phyloP scores from a whole-genome alignment of 371 early-diverging fungal genomes.

The Syncephalastrum contaminatum region DNA sequence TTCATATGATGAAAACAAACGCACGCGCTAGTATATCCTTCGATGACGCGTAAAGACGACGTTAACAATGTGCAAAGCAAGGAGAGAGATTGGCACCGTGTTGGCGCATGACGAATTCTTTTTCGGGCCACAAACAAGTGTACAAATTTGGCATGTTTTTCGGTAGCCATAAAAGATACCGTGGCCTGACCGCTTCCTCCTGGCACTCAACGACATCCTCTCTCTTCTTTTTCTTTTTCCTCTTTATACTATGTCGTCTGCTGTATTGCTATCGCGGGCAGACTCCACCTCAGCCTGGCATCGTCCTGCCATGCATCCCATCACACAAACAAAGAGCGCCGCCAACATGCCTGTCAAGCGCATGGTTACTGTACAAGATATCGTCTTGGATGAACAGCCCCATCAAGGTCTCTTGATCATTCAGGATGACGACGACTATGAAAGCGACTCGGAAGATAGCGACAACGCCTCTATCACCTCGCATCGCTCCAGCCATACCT shows the following conservation, averaged over 20 bases:
- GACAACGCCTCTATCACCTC: not conserved
- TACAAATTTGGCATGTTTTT: slow-evolving; percentile 15
- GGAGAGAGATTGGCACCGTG: too few relatives aligned
- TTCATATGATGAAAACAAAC: too few relatives aligned
- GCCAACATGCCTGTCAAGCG: slow-evolving; percentile 7
- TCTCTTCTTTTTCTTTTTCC: slow-evolving; percentile 6
- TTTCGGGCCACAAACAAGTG: slow-evolving; percentile 17
- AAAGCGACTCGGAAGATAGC: slow-evolving; percentile 4
- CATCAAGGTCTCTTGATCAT: slow-evolving; percentile 15
- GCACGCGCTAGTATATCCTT: too few relatives aligned
- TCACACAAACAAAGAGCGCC: not conserved
- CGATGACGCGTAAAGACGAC: too few relatives aligned
- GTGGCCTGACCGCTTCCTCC: not conserved
- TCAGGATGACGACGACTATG: slow-evolving; percentile 13
- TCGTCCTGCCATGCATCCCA: too few relatives aligned
- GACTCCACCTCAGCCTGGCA: too few relatives aligned
- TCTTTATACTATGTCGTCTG: slow-evolving; percentile 5
- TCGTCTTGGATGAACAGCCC: slow-evolving; percentile 6
- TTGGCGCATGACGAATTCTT: too few relatives aligned
- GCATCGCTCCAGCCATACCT: not conserved
- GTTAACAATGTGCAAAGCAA: too few relatives aligned
- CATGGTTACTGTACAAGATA: slow-evolving; percentile 18
- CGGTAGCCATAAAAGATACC: too few relatives aligned
- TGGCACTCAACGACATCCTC: not conserved
- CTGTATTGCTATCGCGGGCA: not conserved